These are phyloP conservation scores for Ceratopteris richardii DNA, from an alignment of 75 land plant genomes.

Conservation along the genomic window DNA sequence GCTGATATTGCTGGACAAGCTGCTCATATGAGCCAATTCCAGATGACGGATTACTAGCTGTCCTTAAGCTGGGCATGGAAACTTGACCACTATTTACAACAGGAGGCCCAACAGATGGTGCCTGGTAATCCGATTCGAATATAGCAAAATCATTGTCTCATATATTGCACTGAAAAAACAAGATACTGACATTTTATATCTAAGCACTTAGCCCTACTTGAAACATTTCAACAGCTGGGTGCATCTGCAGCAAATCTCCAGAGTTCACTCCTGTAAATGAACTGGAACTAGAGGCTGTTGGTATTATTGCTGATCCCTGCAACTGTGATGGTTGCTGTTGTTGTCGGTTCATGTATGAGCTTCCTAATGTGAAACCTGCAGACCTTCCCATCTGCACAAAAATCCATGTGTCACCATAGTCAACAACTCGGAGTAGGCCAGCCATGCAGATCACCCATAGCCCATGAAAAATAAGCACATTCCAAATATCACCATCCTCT, in stretches of 20 bases:
- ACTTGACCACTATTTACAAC: constrained; percentile 14
- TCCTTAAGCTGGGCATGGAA: constrained; percentile 46
- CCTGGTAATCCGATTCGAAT: not conserved
- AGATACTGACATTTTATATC: too few species aligned
- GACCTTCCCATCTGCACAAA: constrained; percentile 67
- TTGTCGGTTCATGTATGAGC: constrained; percentile 55
- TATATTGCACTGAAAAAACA: not conserved
- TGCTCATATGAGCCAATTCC: constrained; percentile 80
- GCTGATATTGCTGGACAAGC: constrained; percentile 72
- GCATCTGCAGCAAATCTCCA: constrained; percentile 68
- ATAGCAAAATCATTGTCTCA: not conserved
- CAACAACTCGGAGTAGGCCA: too few species aligned
- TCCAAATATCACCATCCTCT: too few species aligned
- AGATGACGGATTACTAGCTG: constrained; percentile 32
- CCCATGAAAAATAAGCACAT: too few species aligned
- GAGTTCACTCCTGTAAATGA: constrained; percentile 43
- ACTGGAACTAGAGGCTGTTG: constrained; percentile 36
- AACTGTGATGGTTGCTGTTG: constrained; percentile 11
- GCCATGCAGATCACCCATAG: too few species aligned
- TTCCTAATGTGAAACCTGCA: constrained; percentile 61
- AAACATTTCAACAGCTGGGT: constrained; percentile 44
- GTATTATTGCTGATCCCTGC: constrained; percentile 28
- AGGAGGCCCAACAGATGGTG: constrained; percentile 24
- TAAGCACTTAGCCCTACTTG: too few species aligned
- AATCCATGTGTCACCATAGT: not conserved